Evolutionary conservation across 768 basidiomycete species (phyloP).

Genomic region (Phlebiopsis gigantea): DNA sequence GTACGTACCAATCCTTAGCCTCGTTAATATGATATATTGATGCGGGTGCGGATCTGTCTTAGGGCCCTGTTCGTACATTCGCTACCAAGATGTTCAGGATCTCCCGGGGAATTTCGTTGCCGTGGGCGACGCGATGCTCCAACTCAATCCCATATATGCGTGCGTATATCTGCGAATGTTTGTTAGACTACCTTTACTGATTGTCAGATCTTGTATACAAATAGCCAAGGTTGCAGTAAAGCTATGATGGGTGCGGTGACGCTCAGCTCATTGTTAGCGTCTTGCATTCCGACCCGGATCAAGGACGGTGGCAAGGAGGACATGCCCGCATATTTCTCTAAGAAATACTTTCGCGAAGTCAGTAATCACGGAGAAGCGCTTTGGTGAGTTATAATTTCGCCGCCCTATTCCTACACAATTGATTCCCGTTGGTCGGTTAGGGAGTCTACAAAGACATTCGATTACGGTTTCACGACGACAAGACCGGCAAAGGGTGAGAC

Average conservation of each 20-base stretch:
- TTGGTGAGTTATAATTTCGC: conserved; percentile 1
- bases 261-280: conserved; percentile 7
- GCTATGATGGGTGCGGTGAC: conserved; percentile 15
- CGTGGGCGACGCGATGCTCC: conserved; percentile 10
- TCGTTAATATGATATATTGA: neutral
- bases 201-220: neutral
- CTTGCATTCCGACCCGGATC: neutral
- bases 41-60: neutral
- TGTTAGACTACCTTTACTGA: neutral
- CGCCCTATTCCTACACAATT: neutral
- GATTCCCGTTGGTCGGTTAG: too few species aligned
- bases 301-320: neutral
- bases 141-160: conserved; percentile 14
- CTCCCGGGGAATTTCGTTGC: conserved; percentile 11
- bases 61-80: conserved; percentile 15
- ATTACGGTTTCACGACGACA: conserved; percentile 14
- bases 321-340: conserved; percentile 7
- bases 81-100: conserved; percentile 8
- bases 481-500: conserved; percentile 9
- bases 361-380: conserved; percentile 11
- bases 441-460: conserved; percentile 15
- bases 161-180: neutral
- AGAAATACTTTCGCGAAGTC: conserved; percentile 4
- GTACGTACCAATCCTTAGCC: neutral
- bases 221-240: conserved; percentile 15